Conservation (phyloP, 2,329 filamentous ascomycete species). For the Clarireedia paspali region DNA sequence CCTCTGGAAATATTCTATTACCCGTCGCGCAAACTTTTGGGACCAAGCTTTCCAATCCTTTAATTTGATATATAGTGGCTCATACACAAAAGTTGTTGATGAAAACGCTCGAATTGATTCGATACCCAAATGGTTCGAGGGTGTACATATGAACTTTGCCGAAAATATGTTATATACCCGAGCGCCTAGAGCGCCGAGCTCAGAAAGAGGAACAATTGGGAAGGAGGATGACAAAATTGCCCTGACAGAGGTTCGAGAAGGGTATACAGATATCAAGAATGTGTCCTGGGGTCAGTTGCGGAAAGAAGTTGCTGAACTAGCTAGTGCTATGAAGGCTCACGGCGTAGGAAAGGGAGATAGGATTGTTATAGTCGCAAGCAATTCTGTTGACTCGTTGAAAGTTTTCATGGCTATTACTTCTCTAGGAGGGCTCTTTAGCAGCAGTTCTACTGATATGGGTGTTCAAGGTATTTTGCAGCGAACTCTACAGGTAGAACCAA, state of each 20-base stretch:
- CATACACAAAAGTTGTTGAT: slow-evolving; percentile 55
- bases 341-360: slow-evolving; percentile 67
- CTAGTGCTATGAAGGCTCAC: slow-evolving; percentile 56
- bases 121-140: slow-evolving; percentile 71
- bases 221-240: slow-evolving; percentile 69
- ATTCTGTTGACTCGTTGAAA: slow-evolving; percentile 65
- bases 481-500: slow-evolving; percentile 65
- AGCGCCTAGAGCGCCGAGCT: slow-evolving; percentile 33
- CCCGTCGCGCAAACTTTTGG: slow-evolving; percentile 57
- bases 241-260: slow-evolving; percentile 65
- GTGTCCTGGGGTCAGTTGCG: slow-evolving; percentile 64
- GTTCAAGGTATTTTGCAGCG: slow-evolving; percentile 70
- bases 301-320: slow-evolving; percentile 46
- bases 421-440: slow-evolving; percentile 69
- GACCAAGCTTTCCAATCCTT: slow-evolving; percentile 52
- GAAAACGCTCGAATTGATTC: slow-evolving; percentile 60
- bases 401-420: slow-evolving; percentile 63
- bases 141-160: slow-evolving; percentile 66
- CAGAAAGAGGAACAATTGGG: slow-evolving; percentile 41
- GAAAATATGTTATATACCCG: slow-evolving; percentile 69
- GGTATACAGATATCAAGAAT: slow-evolving; percentile 43
- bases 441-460: slow-evolving; percentile 76
- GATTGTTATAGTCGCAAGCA: slow-evolving; percentile 66
- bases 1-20: slow-evolving; percentile 62
- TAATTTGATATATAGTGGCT: slow-evolving; percentile 56